A percentile compares a stretch with the other conserved stretches of the same genome.
These are phyloP conservation scores for Chaetomium globosum DNA, from an alignment of 2,329 filamentous ascomycete genomes.

Conservation along the genomic window DNA sequence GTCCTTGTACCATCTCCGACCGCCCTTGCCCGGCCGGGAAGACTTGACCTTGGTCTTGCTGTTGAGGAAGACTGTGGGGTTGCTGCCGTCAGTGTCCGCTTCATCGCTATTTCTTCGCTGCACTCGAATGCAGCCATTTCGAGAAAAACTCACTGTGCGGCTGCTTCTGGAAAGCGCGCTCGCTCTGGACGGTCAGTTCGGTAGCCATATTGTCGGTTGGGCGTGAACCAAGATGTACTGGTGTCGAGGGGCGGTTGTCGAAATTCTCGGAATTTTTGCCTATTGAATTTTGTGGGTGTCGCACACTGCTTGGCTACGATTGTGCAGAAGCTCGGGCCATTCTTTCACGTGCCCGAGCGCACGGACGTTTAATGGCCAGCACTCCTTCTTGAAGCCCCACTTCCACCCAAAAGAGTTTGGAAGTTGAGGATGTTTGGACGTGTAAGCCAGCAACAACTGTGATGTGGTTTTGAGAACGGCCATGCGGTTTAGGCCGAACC, in stretches of 20 bases:
- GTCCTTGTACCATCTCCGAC: slow-evolving; percentile 95
- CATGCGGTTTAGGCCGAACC: too few species aligned
- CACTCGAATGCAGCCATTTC: slow-evolving; percentile 13
- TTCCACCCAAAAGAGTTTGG: neutral
- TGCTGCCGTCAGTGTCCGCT: slow-evolving; percentile 30
- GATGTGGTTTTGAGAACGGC: too few species aligned
- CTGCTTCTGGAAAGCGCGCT: slow-evolving; percentile 99
- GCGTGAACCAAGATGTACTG: slow-evolving; percentile 33
- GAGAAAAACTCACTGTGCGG: slow-evolving; percentile 67
- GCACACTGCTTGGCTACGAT: slow-evolving; percentile 1
- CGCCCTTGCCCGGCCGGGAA: slow-evolving; percentile 84
- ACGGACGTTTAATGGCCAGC: neutral
- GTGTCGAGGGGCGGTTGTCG: slow-evolving; percentile 27
- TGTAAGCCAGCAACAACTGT: too few species aligned
- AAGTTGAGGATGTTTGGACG: too few species aligned
- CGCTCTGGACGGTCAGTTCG: slow-evolving; percentile 99
- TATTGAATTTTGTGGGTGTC: slow-evolving; percentile 35
- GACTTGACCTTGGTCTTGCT: slow-evolving; percentile 87
- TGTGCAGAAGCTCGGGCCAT: neutral
- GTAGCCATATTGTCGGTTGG: slow-evolving; percentile 77
- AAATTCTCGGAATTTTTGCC: slow-evolving; percentile 39
- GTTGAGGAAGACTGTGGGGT: slow-evolving; percentile 79
- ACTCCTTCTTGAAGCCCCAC: neutral
- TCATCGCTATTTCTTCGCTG: slow-evolving; percentile 22
- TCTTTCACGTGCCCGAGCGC: neutral